Evolutionary conservation across 768 basidiomycete species (phyloP).

Genomic region (Xerocomus spinulosus): DNA sequence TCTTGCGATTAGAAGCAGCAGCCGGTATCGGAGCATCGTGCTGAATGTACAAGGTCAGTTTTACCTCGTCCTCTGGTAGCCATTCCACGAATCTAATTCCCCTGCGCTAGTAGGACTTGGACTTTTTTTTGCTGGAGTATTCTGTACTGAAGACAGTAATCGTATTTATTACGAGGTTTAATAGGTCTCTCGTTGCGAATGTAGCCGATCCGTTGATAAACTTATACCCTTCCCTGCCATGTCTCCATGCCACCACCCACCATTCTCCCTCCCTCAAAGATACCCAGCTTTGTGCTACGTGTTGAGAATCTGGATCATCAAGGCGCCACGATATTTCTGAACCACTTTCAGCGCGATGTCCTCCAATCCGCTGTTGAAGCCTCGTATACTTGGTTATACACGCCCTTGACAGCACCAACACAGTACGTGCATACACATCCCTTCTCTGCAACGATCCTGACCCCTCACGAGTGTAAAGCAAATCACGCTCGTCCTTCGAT

Average conservation of each 20-base stretch:
- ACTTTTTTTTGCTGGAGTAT: neutral
- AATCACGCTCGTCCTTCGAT: slow-evolving; percentile 55
- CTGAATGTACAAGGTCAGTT: slow-evolving; percentile 17
- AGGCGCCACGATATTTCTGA: slow-evolving; percentile 54
- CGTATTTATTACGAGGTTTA: slow-evolving; percentile 6
- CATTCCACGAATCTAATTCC: neutral
- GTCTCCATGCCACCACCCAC: slow-evolving; percentile 23
- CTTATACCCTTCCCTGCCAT: slow-evolving; percentile 5
- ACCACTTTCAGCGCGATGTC: slow-evolving; percentile 39
- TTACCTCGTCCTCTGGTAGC: neutral
- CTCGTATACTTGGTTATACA: slow-evolving; percentile 41
- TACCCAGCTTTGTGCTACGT: slow-evolving; percentile 52
- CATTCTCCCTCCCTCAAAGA: slow-evolving; percentile 39
- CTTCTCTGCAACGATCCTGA: slow-evolving; percentile 4
- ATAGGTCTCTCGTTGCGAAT: neutral
- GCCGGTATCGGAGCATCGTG: slow-evolving; percentile 43
- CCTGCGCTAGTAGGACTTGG: too few species aligned
- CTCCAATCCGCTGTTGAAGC: slow-evolving; percentile 37
- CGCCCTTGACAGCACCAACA: slow-evolving; percentile 42
- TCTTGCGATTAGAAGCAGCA: slow-evolving; percentile 60
- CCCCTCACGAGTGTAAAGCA: slow-evolving; percentile 40
- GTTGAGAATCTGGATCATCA: slow-evolving; percentile 58
- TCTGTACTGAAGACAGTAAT: slow-evolving; percentile 2
- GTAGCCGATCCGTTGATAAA: slow-evolving; percentile 3
- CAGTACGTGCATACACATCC: slow-evolving; percentile 34